Conservation (phyloP, 768 basidiomycete species). For the Tulasnella sp. region DNA sequence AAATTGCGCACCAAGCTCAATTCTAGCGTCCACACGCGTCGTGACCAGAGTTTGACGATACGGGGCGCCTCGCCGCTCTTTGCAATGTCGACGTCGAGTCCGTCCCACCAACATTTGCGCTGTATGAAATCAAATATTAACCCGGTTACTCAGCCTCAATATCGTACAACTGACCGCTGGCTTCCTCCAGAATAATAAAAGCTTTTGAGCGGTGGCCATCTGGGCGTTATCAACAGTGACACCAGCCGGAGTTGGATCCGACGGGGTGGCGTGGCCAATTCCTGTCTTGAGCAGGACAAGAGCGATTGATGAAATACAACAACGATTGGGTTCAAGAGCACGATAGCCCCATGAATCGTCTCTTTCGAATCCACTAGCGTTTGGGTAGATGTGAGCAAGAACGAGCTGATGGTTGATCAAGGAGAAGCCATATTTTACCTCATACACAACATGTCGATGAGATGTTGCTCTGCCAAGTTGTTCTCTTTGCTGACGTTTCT, state of each 20-base stretch:
- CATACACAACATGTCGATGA: constrained; percentile 99
- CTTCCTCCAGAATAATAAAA: constrained; percentile 96
- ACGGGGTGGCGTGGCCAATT: constrained; percentile 55
- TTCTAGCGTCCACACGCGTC: constrained; percentile 97
- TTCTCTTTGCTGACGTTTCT: constrained; percentile 99
- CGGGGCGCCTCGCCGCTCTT: constrained; percentile 40
- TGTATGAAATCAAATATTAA: constrained; percentile 25
- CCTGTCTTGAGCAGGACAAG: constrained; percentile 96
- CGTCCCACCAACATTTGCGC: constrained; percentile 99
- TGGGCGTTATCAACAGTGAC: constrained; percentile 83
- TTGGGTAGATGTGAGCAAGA: constrained; percentile 4
- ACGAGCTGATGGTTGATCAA: neutral
- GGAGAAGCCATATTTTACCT: constrained; percentile 44
- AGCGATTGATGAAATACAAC: constrained; percentile 97
- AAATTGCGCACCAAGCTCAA: constrained; percentile 62
- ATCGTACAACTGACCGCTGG: constrained; percentile 70
- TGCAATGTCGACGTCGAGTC: constrained; percentile 77
- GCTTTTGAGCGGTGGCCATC: constrained; percentile 96
- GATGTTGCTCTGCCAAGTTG: constrained; percentile 95
- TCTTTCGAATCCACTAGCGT: constrained; percentile 81
- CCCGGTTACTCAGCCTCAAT: neutral
- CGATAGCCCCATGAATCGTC: constrained; percentile 99
- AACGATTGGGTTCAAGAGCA: constrained; percentile 88
- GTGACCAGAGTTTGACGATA: constrained; percentile 85
- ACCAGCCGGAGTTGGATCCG: constrained; percentile 42